These are phyloP conservation scores for Saxispiralis lemnorum DNA, from an alignment of 495 filamentous ascomycete genomes.

Conservation along the genomic window DNA sequence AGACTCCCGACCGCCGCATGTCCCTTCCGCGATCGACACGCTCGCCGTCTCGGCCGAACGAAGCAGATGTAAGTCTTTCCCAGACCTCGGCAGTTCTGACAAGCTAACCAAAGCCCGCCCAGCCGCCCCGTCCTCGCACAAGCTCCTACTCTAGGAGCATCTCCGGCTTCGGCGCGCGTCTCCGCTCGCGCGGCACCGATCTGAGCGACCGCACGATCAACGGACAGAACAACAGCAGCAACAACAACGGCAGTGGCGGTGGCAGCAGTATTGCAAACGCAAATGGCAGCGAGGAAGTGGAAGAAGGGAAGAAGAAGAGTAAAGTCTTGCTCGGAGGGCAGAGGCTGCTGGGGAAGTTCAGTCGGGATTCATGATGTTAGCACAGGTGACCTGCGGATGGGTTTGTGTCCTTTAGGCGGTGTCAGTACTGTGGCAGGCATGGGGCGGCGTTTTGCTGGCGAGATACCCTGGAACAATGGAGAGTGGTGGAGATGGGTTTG, in stretches of 20 bases:
- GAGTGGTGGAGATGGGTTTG: too few species aligned
- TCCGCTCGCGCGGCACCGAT: constrained; percentile 7
- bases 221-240: too few species aligned
- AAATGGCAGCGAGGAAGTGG: constrained; percentile 7
- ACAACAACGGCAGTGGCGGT: too few species aligned
- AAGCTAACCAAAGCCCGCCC: neutral
- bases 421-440: too few species aligned
- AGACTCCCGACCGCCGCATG: neutral
- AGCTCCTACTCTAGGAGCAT: constrained; percentile 6
- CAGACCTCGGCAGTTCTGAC: neutral
- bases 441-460: too few species aligned
- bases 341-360: constrained; percentile 11
- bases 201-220: neutral
- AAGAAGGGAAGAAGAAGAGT: constrained; percentile 12
- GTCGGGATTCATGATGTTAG: constrained; percentile 5
- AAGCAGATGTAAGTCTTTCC: neutral
- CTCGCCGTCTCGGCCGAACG: neutral
- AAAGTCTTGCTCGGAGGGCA: constrained; percentile 16
- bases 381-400: neutral
- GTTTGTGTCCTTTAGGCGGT: too few species aligned
- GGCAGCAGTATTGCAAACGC: neutral
- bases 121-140: constrained; percentile 3
- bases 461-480: too few species aligned
- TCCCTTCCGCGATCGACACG: neutral
- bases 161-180: constrained; percentile 15